Base-by-base conservation (phyloP, 495 filamentous ascomycete species). In the Penicillium samsonianum region DNA sequence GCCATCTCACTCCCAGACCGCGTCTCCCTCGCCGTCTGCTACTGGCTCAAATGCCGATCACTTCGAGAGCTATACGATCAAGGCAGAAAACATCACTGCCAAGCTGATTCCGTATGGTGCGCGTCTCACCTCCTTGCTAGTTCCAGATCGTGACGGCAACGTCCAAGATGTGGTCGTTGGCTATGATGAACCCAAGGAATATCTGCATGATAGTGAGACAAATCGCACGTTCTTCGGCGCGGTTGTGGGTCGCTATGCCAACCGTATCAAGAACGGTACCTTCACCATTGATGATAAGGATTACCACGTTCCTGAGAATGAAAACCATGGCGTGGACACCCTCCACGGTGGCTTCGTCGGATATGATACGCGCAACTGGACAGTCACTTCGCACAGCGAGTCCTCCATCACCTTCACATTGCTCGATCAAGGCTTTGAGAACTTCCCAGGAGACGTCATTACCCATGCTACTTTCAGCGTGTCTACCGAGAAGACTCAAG, bases 251-350 rank as follows among this genome's bases (percentile, higher is more conserved):
- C 87, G 90, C 17, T 93, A 92, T 65, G 90, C 89, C 41, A 93
- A 96, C 72, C 86, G 89, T 31, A 96, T 94, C 74, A 90, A 88
- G 79, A 94, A 94, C 70, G 85, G 84, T 59, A 89, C 84, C 9
- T 96, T 94, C 65, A 79, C 78, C 56, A 81, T 93, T 57, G 87
- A 90, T 49, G 87, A 83, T 22, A 61, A 61, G 14, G 77, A 69
- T 0, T 93, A 87, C 64, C 80, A 91, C 57, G 74, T 90, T 42
- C 68, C 78, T 3, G 72, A 85, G 33, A 94, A 93, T 71, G 90
- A 96, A 65, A 84, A 94, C 50, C 63, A 77, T 9, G 86, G 87
- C 20, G 61, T 74, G 8, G 79, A 93, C 69, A 91, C 89, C 5
- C 82, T 96, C 25, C 90, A 96, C 67, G 91, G 91, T 42, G 91